Conservation (phyloP, 169 alveolate species). For the Plasmodium relictum region DNA sequence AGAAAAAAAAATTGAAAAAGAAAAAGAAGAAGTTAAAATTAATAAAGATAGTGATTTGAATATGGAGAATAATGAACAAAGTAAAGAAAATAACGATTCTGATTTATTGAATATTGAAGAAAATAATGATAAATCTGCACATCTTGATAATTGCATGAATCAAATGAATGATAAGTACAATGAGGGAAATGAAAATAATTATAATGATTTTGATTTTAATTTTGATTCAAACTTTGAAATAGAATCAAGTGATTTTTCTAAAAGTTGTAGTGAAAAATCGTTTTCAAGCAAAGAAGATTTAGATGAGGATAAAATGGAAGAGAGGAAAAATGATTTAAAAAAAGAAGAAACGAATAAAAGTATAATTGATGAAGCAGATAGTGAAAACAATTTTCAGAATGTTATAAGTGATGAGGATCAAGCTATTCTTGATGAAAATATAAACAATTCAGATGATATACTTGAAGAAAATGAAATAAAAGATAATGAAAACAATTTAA, state of each 20-base stretch:
- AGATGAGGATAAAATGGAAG: constrained; percentile 27
- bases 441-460: constrained; percentile 15
- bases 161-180: not conserved
- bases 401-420: constrained; percentile 10
- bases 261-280: constrained; percentile 45
- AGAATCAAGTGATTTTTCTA: constrained; percentile 75
- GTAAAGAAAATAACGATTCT: constrained; percentile 7
- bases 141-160: constrained; percentile 5
- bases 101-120: constrained; percentile 13
- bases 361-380: constrained; percentile 23
- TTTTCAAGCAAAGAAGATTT: constrained; percentile 6
- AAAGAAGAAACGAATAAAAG: constrained; percentile 1
- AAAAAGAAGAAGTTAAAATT: not conserved
- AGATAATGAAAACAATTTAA: not conserved
- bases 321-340: not conserved
- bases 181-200: constrained; percentile 8
- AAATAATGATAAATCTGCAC: not conserved
- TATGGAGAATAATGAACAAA: constrained; percentile 5
- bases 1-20: not conserved
- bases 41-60: constrained; percentile 8
- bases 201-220: constrained; percentile 7
- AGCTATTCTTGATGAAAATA: not conserved
- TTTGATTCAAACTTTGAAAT: constrained; percentile 62
- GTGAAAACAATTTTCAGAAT: constrained; percentile 11
- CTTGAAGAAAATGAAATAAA: constrained; percentile 18